Evolutionary conservation across 2,329 filamentous ascomycete species (phyloP).

Genomic region (Trichoderma atrobrunneum): DNA sequence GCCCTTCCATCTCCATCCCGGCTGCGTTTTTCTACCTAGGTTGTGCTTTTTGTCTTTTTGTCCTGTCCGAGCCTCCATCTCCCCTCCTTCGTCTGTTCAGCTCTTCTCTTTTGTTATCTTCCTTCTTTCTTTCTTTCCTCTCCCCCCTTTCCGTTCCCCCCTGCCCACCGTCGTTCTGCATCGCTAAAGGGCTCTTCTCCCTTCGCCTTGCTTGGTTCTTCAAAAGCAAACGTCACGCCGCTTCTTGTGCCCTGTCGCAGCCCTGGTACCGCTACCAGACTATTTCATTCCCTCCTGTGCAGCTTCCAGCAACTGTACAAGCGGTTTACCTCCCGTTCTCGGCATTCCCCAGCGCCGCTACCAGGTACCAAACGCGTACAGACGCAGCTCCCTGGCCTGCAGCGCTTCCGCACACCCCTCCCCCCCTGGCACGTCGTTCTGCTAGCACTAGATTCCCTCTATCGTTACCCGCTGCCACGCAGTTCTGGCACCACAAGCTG

Average conservation of each 20-base stretch:
- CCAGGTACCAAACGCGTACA: neutral
- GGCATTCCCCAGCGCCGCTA: neutral
- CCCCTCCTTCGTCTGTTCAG: neutral
- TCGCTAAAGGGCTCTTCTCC: neutral
- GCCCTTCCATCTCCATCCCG: neutral
- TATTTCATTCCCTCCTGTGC: neutral
- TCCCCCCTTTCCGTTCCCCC: neutral
- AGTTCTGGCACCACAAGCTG: conserved; percentile 14
- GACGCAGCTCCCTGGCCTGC: conserved; percentile 1
- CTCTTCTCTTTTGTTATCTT: neutral
- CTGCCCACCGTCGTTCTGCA: neutral
- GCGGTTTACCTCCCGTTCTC: neutral
- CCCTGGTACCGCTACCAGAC: neutral
- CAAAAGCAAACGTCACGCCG: conserved; percentile 12
- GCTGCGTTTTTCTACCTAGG: neutral
- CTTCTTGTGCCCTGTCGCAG: conserved; percentile 2
- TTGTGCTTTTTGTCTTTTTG: neutral
- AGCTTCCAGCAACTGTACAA: neutral
- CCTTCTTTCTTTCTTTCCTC: neutral
- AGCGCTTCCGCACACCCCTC: neutral
- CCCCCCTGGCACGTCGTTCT: conserved; percentile 3
- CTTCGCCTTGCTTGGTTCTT: neutral
- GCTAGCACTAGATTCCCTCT: conserved; percentile 1
- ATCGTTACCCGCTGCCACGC: conserved; percentile 16
- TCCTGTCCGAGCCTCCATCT: neutral